A percentile compares a stretch with the other conserved stretches of the same genome.
These are phyloP conservation scores for Emergomyces pasteurianus DNA, from an alignment of 2,329 filamentous ascomycete species.

Conservation along the genomic window DNA sequence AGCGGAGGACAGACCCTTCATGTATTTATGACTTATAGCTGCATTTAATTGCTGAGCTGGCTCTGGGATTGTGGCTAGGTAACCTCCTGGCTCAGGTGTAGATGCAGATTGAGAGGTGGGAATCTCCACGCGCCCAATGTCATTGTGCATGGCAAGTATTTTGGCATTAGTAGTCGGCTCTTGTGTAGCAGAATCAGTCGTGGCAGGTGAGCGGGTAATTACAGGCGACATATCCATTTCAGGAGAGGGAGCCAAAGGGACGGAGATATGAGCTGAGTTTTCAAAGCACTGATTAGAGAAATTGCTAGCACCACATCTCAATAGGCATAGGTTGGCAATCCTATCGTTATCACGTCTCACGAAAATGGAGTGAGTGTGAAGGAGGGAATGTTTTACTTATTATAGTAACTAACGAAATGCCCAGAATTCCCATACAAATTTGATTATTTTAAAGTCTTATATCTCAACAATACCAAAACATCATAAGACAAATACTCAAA, in stretches of 20 bases:
- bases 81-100: neutral
- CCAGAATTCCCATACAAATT: too few species aligned
- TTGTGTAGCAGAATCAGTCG: slow-evolving; percentile 19
- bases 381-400: too few species aligned
- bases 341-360: too few species aligned
- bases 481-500: too few species aligned
- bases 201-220: slow-evolving; percentile 25
- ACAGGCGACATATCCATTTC: slow-evolving; percentile 34
- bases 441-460: too few species aligned
- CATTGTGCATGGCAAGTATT: slow-evolving; percentile 22
- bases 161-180: slow-evolving; percentile 24
- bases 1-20: slow-evolving; percentile 52
- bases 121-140: slow-evolving; percentile 10
- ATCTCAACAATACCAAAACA: too few species aligned
- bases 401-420: too few species aligned
- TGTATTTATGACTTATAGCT: slow-evolving; percentile 74
- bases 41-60: slow-evolving; percentile 68
- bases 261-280: too few species aligned
- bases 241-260: too few species aligned
- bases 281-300: too few species aligned
- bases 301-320: neutral
- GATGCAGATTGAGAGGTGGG: neutral
- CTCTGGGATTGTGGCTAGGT: slow-evolving; percentile 24
- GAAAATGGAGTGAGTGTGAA: too few species aligned
- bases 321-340: neutral